Evolutionary conservation across 2,329 filamentous ascomycete species (phyloP).

Genomic region (Periglandula ipomoeae): DNA sequence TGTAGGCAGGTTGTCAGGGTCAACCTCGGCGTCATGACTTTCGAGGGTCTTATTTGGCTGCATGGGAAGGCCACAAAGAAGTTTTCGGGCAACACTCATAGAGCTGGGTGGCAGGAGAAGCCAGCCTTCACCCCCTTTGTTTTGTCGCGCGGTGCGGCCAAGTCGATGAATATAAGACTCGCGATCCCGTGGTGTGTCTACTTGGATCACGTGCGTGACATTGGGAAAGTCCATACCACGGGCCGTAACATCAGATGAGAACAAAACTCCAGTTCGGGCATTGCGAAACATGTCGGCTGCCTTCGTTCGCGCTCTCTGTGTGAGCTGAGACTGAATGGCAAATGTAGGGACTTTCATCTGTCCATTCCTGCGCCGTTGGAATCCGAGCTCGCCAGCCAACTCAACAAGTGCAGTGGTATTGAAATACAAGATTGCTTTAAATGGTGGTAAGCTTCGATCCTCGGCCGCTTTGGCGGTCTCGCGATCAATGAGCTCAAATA

Average conservation of each 20-base stretch:
- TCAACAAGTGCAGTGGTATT: slow-evolving; percentile 68
- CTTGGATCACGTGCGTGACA: slow-evolving; percentile 71
- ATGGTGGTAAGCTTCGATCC: slow-evolving; percentile 44
- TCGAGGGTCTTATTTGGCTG: slow-evolving; percentile 42
- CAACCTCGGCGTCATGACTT: slow-evolving; percentile 40
- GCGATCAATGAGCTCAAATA: slow-evolving; percentile 66
- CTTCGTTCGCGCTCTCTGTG: slow-evolving; percentile 58
- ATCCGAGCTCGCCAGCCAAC: slow-evolving; percentile 47
- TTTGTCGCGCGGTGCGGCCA: slow-evolving; percentile 67
- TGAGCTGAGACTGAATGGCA: slow-evolving; percentile 72
- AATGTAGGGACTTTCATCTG: slow-evolving; percentile 27
- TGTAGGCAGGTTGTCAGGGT: slow-evolving; percentile 36
- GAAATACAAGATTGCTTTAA: slow-evolving; percentile 96
- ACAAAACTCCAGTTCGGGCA: slow-evolving; percentile 53
- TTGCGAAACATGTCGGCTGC: slow-evolving; percentile 64
- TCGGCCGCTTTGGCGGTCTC: slow-evolving; percentile 38
- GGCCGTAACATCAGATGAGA: slow-evolving; percentile 73
- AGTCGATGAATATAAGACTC: slow-evolving; percentile 72
- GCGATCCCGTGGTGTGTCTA: slow-evolving; percentile 53
- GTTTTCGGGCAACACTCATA: slow-evolving; percentile 32
- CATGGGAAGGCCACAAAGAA: slow-evolving; percentile 53
- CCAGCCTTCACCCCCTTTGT: slow-evolving; percentile 64
- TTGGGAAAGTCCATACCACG: slow-evolving; percentile 77
- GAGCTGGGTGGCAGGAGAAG: slow-evolving; percentile 53
- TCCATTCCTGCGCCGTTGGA: slow-evolving; percentile 29